Evolutionary conservation across 208 protist species (phyloP).

Genomic region (Leishmania tropica): DNA sequence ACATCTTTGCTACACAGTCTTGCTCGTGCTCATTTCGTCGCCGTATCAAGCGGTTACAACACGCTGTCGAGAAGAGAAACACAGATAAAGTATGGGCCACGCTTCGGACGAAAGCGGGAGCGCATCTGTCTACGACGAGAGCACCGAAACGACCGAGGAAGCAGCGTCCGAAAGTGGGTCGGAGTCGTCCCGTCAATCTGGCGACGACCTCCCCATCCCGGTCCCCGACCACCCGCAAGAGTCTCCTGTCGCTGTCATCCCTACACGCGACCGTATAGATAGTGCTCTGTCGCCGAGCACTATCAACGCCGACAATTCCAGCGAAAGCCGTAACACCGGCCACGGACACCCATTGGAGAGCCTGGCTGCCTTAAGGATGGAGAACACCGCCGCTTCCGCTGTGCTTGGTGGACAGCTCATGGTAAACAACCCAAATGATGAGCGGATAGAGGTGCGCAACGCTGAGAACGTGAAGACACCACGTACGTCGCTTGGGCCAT

Average conservation of each 20-base stretch:
- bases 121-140: conserved; percentile 27
- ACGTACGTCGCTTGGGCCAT: conserved; percentile 17
- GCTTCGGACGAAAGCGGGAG: conserved; percentile 24
- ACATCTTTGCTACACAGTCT: neutral
- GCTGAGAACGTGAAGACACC: conserved; percentile 67
- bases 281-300: neutral
- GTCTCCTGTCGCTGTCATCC: neutral
- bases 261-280: neutral
- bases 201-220: conserved; percentile 16
- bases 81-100: conserved; percentile 13
- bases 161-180: conserved; percentile 5
- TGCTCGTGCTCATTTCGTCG: neutral
- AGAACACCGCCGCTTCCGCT: neutral
- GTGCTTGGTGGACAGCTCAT: conserved; percentile 49
- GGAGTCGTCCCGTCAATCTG: neutral
- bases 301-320: neutral
- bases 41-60: neutral
- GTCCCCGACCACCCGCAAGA: conserved; percentile 2
- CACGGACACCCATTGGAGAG: conserved; percentile 3
- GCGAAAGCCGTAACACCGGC: neutral
- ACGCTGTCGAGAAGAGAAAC: neutral
- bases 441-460: conserved; percentile 68
- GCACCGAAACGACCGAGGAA: conserved; percentile 25
- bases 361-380: conserved; percentile 5
- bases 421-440: conserved; percentile 90